phyloP scores from a whole-genome alignment of 805 yeast genomes.

The Pichia phayaonensis region DNA sequence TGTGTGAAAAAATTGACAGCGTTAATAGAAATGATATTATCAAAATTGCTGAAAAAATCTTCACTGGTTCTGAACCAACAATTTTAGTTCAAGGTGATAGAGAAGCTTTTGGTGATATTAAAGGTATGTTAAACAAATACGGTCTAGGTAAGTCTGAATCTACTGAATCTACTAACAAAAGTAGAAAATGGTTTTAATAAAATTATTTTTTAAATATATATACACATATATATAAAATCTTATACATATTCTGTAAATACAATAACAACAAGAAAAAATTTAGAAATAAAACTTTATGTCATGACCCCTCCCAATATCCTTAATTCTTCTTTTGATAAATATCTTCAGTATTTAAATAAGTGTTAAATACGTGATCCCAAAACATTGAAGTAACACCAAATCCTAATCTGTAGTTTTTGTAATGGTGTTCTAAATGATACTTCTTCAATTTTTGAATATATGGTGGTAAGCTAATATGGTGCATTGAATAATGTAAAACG shows the following conservation, averaged over 20 bases:
- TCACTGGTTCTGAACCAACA: conserved; percentile 75
- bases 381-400: conserved; percentile 92
- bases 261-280: not conserved
- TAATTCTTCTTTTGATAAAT: conserved; percentile 37
- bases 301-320: not conserved
- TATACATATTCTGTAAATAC: not conserved
- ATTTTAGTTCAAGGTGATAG: conserved; percentile 85
- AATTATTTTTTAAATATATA: not conserved
- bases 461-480: conserved; percentile 76
- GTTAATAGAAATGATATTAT: conserved; percentile 63
- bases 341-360: conserved; percentile 49
- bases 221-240: too few species aligned
- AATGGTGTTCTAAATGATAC: conserved; percentile 94
- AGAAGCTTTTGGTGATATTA: conserved; percentile 79
- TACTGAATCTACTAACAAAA: not conserved
- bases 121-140: conserved; percentile 51
- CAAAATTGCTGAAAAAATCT: conserved; percentile 64
- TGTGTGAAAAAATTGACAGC: conserved; percentile 68
- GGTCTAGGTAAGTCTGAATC: conserved; percentile 55
- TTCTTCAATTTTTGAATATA: conserved; percentile 75
- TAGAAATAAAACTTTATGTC: not conserved
- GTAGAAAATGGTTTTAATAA: conserved; percentile 9
- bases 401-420: conserved; percentile 93
- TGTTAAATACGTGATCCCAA: conserved; percentile 91
- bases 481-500: conserved; percentile 88